Conservation (phyloP, 2,329 filamentous ascomycete genomes). For the Pseudogymnoascus verrucosus region DNA sequence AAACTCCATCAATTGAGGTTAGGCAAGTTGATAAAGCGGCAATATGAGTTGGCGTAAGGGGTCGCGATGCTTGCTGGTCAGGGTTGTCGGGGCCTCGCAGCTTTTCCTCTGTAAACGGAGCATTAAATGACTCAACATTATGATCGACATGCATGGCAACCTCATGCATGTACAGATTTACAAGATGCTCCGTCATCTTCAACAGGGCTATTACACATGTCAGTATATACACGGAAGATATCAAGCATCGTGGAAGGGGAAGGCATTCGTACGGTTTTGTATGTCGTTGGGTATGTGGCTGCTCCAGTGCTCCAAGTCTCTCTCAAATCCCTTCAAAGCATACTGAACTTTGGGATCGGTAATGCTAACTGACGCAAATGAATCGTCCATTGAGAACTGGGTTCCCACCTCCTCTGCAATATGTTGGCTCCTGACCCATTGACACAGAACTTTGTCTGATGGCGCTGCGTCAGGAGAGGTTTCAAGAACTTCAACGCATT, state of each 20-base stretch:
- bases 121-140: constrained; percentile 43
- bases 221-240: constrained; percentile 8
- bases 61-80: constrained; percentile 16
- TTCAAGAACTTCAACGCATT: constrained; percentile 37
- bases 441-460: constrained; percentile 34
- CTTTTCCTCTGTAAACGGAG: constrained; percentile 27
- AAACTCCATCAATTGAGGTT: constrained; percentile 42
- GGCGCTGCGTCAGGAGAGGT: constrained; percentile 32
- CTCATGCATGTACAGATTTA: constrained; percentile 52
- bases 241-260: neutral
- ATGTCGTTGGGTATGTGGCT: constrained; percentile 32
- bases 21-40: constrained; percentile 45
- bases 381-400: constrained; percentile 44
- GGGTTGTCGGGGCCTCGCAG: constrained; percentile 15
- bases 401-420: constrained; percentile 49
- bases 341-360: constrained; percentile 48
- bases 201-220: constrained; percentile 33
- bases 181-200: constrained; percentile 42
- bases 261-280: constrained; percentile 24
- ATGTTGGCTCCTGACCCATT: constrained; percentile 36
- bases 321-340: constrained; percentile 45
- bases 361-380: constrained; percentile 37
- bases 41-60: constrained; percentile 34
- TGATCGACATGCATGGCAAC: constrained; percentile 50
- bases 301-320: constrained; percentile 42